Base-by-base conservation (phyloP, 2,329 filamentous ascomycete genomes). In the Peltaster fructicola region DNA sequence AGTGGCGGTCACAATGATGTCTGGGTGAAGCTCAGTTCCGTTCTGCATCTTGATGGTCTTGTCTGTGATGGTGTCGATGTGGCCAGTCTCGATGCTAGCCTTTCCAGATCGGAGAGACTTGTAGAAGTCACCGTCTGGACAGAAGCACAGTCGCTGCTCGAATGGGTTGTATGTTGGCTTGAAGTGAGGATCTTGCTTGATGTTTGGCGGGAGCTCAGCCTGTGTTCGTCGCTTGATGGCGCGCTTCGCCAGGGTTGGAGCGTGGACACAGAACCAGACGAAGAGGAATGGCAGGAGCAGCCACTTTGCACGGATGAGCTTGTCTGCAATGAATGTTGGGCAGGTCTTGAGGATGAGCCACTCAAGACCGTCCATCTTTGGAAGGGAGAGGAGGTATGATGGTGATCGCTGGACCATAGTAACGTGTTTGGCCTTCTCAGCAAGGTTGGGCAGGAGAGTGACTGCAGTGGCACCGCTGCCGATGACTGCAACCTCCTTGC, bases 391-490 rank as follows among this genome's bases (percentile, higher is more conserved):
- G 23, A 48, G 30, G 40, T 79, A 84, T 1, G 63, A 65, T 0
- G 81, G 81, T 22, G 71, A 80, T 29, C 81, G 68, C 51, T 90
- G 80, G 3, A 90, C 61, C 67, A 85, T 80, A 2, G 77, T 85
- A 14, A 82, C 69, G 8, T 65, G 62, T 4, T 51, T 52, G 4
- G 75, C 77, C 18, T 62, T 65, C 20, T 74, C 53, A 1, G 70
- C 67, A 22, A 90, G 51, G 22, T 61, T 65, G 1, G 80, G 81
- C 3, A 90, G 47, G 1, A 91, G 59, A 0, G 80, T 88, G 23
- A 85, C 53, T 5, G 79, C 74, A 0, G 81, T 90, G 3, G 80
- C 80, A 6, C 81, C 81, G 9, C 67, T 74, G 9, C 79, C 79
- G 33, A 88, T 67, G 30, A 85, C 59, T 20, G 79, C 63, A 12